phyloP scores from a whole-genome alignment of 768 basidiomycete genomes.

The Pisolithus sp. region DNA sequence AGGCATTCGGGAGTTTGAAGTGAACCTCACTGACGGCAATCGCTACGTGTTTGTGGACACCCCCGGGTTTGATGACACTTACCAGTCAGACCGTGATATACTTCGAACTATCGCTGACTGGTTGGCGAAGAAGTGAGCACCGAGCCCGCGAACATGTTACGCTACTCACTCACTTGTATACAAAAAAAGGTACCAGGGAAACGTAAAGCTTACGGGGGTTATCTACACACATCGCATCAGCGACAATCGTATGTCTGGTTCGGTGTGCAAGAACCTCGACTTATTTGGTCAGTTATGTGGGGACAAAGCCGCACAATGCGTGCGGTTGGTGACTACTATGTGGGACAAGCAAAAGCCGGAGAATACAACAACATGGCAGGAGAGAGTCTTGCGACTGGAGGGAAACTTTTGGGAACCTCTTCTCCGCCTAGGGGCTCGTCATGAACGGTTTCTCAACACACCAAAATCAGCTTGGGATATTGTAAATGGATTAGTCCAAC shows the following conservation, averaged over 20 bases:
- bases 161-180: neutral
- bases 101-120: neutral
- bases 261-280: conserved; percentile 23
- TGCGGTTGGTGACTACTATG: conserved; percentile 34
- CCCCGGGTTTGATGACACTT: conserved; percentile 4
- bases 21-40: conserved; percentile 4
- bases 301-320: conserved; percentile 18
- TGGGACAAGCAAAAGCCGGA: conserved; percentile 25
- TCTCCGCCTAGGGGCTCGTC: neutral
- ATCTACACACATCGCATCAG: conserved; percentile 31
- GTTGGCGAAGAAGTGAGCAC: conserved; percentile 1
- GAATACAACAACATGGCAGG: neutral
- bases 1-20: conserved; percentile 9
- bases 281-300: conserved; percentile 34
- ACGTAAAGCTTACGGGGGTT: conserved; percentile 23
- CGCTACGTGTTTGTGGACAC: conserved; percentile 17
- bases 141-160: neutral
- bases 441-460: neutral
- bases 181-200: neutral
- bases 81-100: neutral
- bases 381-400: conserved; percentile 20
- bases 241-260: conserved; percentile 29
- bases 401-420: conserved; percentile 16
- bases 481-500: neutral
- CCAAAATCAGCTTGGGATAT: neutral